These are phyloP conservation scores for Solanum gandarillasii DNA, from an alignment of 257 asterid species.

Conservation along the genomic window DNA sequence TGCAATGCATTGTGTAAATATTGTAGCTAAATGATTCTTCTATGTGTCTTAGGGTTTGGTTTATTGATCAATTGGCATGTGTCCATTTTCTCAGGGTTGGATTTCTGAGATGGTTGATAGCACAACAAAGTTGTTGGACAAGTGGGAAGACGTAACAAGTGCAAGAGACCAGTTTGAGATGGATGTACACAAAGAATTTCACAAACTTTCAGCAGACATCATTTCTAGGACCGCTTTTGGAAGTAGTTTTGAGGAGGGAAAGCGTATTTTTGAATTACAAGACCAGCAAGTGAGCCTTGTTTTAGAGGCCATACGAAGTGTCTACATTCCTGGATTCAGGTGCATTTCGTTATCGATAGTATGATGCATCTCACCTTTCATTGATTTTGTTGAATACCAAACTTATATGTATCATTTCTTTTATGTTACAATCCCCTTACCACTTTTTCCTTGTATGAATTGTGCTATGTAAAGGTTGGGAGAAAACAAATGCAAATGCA, in stretches of 20 bases:
- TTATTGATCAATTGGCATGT: neutral
- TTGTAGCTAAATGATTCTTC: neutral
- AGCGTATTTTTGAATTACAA: conserved; percentile 47
- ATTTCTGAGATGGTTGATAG: conserved; percentile 48
- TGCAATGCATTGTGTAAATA: neutral
- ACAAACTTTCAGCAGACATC: conserved; percentile 50
- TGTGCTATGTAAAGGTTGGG: neutral
- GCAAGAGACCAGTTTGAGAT: conserved; percentile 37
- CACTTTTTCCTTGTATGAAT: neutral
- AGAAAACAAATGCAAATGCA: neutral
- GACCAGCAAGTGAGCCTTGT: conserved; percentile 38
- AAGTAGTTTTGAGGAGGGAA: conserved; percentile 49
- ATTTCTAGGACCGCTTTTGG: conserved; percentile 59
- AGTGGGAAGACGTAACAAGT: conserved; percentile 39
- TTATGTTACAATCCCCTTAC: neutral
- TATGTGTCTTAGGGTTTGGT: neutral
- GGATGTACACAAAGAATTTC: conserved; percentile 42
- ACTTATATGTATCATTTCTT: neutral
- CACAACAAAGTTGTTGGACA: conserved; percentile 20
- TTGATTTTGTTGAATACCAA: neutral
- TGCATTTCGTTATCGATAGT: neutral
- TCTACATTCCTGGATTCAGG: conserved; percentile 64
- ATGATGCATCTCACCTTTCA: neutral
- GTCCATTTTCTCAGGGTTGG: conserved; percentile 35
- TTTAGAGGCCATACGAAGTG: conserved; percentile 35